A percentile compares a stretch with the other conserved stretches of the same genome.
Evolutionary conservation across 306 rosid species (phyloP).

Genomic region (Quercus aquifolioides): DNA sequence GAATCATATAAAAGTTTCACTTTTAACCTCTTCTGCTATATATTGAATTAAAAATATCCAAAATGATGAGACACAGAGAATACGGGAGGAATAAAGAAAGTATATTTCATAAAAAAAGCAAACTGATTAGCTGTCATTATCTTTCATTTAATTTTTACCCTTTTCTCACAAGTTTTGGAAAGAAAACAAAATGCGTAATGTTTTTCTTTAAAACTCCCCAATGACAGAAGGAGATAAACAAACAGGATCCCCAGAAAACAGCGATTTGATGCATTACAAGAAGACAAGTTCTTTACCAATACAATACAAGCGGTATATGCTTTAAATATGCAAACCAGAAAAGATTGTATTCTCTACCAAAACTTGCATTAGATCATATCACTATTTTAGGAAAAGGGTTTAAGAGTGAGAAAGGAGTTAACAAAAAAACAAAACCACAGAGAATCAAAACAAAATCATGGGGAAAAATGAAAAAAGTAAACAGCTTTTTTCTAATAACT

Average conservation of each 20-base stretch:
- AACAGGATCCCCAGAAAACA: background rate
- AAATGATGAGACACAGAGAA: constrained; percentile 1
- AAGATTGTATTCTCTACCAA: background rate
- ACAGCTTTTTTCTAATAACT: constrained; percentile 2
- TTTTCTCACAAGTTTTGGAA: constrained; percentile 10
- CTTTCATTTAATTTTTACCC: constrained; percentile 18
- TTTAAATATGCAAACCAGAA: background rate
- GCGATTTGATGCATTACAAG: background rate
- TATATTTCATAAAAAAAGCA: background rate
- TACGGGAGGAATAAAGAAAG: constrained; percentile 5
- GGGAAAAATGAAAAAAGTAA: background rate
- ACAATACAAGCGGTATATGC: background rate
- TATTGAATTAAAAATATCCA: background rate
- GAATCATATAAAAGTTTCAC: background rate
- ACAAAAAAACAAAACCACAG: background rate
- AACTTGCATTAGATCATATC: background rate
- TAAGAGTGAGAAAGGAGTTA: background rate
- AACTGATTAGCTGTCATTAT: constrained; percentile 25
- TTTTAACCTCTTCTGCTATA: constrained; percentile 4
- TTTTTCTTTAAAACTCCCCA: background rate
- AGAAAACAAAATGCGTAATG: constrained; percentile 18
- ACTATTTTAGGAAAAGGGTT: background rate
- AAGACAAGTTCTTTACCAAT: background rate
- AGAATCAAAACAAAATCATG: background rate
- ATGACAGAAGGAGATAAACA: background rate